Percentiles rank a stretch among this genome's conserved stretches.
phyloP scores from a whole-genome alignment of 129 eudicot species.

The Arctium lappa region DNA sequence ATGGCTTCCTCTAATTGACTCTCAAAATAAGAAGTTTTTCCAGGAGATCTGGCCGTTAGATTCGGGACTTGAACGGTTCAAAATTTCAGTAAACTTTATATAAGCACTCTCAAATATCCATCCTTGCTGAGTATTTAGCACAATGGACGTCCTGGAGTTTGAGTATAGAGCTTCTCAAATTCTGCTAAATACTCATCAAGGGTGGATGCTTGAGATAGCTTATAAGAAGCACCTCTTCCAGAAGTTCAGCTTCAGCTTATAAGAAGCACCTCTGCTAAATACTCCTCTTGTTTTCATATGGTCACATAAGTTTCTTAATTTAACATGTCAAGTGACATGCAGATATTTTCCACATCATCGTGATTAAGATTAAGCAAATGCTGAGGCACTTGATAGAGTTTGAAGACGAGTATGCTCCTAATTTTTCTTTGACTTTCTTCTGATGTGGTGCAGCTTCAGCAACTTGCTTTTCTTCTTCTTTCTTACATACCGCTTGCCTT shows the following conservation, averaged over 20 bases:
- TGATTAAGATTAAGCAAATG: slow-evolving; percentile 44
- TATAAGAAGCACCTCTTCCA: slow-evolving; percentile 52
- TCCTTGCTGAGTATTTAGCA: neutral
- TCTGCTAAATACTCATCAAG: neutral
- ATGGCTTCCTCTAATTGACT: too few relatives aligned
- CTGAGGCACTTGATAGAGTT: slow-evolving; percentile 49
- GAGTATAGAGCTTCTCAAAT: neutral
- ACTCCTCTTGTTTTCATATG: slow-evolving; percentile 56
- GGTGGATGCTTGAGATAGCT: slow-evolving; percentile 18
- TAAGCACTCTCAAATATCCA: too few relatives aligned
- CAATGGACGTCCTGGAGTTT: neutral
- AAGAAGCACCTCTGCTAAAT: slow-evolving; percentile 40
- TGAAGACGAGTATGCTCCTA: slow-evolving; percentile 76
- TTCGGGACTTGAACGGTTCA: neutral
- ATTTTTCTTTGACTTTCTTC: slow-evolving; percentile 69
- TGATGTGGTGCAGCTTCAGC: slow-evolving; percentile 73
- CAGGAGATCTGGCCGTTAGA: neutral
- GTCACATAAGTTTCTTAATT: slow-evolving; percentile 56
- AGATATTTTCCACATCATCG: slow-evolving; percentile 67
- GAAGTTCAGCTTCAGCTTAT: slow-evolving; percentile 40
- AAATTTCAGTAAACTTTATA: too few relatives aligned
- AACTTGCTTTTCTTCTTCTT: slow-evolving; percentile 73
- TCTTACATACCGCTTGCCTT: slow-evolving; percentile 62
- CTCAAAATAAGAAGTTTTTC: too few relatives aligned
- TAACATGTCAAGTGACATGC: slow-evolving; percentile 61